phyloP scores from a whole-genome alignment of 768 basidiomycete genomes.

The Naganishia onofrii region DNA sequence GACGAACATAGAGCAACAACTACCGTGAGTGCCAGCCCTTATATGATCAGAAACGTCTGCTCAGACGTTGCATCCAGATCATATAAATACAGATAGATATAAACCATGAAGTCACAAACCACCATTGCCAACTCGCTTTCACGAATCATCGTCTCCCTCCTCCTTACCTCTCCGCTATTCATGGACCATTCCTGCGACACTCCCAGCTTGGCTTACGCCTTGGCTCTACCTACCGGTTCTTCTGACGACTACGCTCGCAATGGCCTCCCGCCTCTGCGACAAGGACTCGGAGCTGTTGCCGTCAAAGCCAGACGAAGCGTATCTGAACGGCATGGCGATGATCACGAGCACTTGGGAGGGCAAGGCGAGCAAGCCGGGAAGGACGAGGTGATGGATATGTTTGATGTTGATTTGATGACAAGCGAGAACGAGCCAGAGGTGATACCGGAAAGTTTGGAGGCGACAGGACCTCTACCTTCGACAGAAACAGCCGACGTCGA shows the following conservation, averaged over 20 bases:
- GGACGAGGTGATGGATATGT: conserved; percentile 8
- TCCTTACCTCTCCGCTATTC: conserved; percentile 5
- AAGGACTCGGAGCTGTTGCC: background rate
- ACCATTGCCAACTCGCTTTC: conserved; percentile 17
- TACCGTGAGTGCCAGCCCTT: background rate
- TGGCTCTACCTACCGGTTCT: background rate
- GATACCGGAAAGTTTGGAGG: background rate
- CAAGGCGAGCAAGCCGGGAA: background rate
- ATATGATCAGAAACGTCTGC: background rate
- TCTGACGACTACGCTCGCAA: background rate
- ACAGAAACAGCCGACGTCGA: background rate
- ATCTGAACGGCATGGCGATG: conserved; percentile 20
- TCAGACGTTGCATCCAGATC: background rate
- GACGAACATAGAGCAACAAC: too few species aligned
- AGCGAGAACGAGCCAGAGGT: background rate
- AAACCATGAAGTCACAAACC: conserved; percentile 10
- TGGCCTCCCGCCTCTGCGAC: background rate
- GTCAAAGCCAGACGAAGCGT: background rate
- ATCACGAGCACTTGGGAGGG: background rate
- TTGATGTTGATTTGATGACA: background rate
- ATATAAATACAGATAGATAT: background rate
- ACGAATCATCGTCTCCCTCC: conserved; percentile 11
- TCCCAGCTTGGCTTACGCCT: background rate
- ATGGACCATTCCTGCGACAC: conserved; percentile 8
- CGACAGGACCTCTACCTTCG: background rate